These are phyloP conservation scores for Eimeria praecox DNA, from an alignment of 169 alveolate species.

Conservation along the genomic window DNA sequence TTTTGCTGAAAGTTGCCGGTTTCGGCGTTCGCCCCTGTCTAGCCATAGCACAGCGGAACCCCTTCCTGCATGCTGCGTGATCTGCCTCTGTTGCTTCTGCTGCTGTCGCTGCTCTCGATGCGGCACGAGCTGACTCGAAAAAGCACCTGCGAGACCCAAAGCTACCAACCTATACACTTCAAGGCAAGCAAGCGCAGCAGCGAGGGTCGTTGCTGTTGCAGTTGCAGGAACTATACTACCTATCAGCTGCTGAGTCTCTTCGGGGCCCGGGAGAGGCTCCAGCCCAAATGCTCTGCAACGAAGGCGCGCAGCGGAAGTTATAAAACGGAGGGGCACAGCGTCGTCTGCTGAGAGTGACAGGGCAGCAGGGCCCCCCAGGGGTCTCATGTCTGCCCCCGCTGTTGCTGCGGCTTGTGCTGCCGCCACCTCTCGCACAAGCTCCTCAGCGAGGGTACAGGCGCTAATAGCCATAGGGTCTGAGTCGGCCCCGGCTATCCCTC, in stretches of 20 bases:
- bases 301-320: conserved; percentile 79
- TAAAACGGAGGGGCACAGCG: conserved; percentile 62
- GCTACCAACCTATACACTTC: conserved; percentile 78
- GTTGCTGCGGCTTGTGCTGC: neutral
- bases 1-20: neutral
- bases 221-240: conserved; percentile 82
- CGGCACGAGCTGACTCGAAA: neutral
- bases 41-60: conserved; percentile 43
- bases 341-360: conserved; percentile 43
- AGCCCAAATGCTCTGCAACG: conserved; percentile 71
- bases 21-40: conserved; percentile 33
- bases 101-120: conserved; percentile 16
- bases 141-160: conserved; percentile 13
- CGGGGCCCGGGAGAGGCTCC: conserved; percentile 65
- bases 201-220: conserved; percentile 81
- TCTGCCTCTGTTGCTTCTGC: neutral
- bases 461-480: neutral
- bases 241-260: conserved; percentile 76
- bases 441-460: conserved; percentile 37
- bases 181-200: conserved; percentile 77
- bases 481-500: neutral
- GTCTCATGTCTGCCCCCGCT: neutral
- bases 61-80: neutral
- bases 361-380: neutral
- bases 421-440: conserved; percentile 10